Evolutionary conservation across 202 grass and related monocot species (phyloP).

Genomic region (Panicum virgatum): DNA sequence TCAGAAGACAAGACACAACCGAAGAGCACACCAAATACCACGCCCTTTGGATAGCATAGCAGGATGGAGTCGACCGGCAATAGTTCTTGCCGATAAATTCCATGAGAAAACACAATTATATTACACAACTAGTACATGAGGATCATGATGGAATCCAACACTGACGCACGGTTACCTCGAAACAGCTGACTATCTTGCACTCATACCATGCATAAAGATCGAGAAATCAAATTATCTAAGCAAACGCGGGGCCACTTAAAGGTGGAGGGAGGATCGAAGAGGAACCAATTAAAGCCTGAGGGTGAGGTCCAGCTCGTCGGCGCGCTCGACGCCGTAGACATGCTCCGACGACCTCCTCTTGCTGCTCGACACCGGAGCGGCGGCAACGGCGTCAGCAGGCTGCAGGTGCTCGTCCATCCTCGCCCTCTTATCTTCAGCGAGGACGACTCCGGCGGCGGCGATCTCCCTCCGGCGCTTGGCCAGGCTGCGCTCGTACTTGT

Average conservation of each 20-base stretch:
- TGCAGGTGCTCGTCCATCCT: constrained; percentile 1
- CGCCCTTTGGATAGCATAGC: constrained; percentile 6
- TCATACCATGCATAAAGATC: background rate
- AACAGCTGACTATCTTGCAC: background rate
- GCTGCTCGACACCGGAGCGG: background rate
- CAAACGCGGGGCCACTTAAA: constrained; percentile 2
- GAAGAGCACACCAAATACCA: constrained; percentile 36
- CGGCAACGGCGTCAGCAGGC: background rate
- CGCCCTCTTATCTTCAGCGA: background rate
- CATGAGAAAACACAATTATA: constrained; percentile 6
- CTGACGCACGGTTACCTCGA: background rate
- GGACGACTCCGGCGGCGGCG: constrained; percentile 13
- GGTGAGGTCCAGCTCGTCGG: constrained; percentile 49
- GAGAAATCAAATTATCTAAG: constrained; percentile 30
- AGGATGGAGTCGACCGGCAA: too few relatives aligned
- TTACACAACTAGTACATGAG: background rate
- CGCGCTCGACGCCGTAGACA: background rate
- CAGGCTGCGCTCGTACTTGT: constrained; percentile 61
- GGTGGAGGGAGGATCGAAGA: background rate
- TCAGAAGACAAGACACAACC: background rate
- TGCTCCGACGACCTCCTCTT: constrained; percentile 23
- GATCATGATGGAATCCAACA: background rate
- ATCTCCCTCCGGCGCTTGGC: constrained; percentile 62
- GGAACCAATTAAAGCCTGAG: constrained; percentile 50
- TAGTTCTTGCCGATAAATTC: constrained; percentile 6